Conservation (phyloP, 2,329 filamentous ascomycete genomes). For the Cladosporium sp. region DNA sequence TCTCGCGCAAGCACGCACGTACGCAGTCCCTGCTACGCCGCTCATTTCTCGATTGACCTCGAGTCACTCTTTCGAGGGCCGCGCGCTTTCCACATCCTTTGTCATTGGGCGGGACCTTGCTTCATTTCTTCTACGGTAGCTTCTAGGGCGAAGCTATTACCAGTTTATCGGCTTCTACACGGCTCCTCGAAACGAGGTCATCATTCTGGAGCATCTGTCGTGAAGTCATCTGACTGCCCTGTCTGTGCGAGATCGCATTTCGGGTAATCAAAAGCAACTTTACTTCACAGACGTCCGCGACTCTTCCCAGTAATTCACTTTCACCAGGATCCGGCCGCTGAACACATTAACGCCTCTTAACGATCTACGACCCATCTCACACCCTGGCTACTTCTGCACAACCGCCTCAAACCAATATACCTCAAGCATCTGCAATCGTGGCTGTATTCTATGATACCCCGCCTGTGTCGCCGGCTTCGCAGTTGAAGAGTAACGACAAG, state of each 20-base stretch:
- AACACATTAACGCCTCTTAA: neutral
- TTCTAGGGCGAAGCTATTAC: slow-evolving; percentile 15
- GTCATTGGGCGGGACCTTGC: slow-evolving; percentile 10
- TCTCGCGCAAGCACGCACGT: neutral
- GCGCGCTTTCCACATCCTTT: slow-evolving; percentile 10
- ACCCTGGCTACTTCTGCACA: neutral
- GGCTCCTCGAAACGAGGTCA: slow-evolving; percentile 6
- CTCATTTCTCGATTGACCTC: slow-evolving; percentile 19
- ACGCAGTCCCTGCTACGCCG: slow-evolving; percentile 18
- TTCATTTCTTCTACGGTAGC: slow-evolving; percentile 15
- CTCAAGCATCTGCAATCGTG: slow-evolving; percentile 12
- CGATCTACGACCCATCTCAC: slow-evolving; percentile 11
- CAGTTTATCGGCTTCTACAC: slow-evolving; percentile 1
- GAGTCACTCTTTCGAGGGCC: slow-evolving; percentile 16
- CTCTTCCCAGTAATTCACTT: slow-evolving; percentile 1
- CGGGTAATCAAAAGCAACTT: slow-evolving; percentile 11
- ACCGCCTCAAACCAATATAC: neutral
- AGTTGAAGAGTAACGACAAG: slow-evolving; percentile 14
- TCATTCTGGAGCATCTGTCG: neutral
- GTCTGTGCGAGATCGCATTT: slow-evolving; percentile 9
- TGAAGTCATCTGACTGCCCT: slow-evolving; percentile 1
- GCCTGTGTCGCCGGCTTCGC: slow-evolving; percentile 12
- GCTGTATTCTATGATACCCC: slow-evolving; percentile 15
- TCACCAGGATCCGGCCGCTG: slow-evolving; percentile 1
- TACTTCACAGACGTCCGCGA: slow-evolving; percentile 2